phyloP scores from a whole-genome alignment of 2,329 filamentous ascomycete genomes.

The Sporothrix inflata region DNA sequence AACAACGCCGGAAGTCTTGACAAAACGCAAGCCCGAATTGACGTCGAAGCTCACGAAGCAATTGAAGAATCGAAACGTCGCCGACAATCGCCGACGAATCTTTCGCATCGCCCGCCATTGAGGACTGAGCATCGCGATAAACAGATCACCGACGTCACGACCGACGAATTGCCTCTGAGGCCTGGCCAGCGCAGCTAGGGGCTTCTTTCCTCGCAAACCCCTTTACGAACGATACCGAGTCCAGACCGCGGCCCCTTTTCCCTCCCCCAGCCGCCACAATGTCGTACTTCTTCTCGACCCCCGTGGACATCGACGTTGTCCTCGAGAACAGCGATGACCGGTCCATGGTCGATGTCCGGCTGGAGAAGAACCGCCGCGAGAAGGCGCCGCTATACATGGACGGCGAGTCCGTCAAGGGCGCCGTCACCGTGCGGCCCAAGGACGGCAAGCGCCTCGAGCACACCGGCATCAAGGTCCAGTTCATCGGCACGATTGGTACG shows the following conservation, averaged over 20 bases:
- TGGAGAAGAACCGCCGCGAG: conserved; percentile 96
- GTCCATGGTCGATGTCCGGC: conserved; percentile 94
- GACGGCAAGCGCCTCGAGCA: conserved; percentile 98
- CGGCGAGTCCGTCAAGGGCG: conserved; percentile 96
- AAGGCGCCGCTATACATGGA: conserved; percentile 98
- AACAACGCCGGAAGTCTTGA: not conserved
- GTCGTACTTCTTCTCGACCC: conserved; percentile 98
- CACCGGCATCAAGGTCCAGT: conserved; percentile 99
- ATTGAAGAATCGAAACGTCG: not conserved
- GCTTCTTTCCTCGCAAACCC: not conserved
- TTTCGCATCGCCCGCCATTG: not conserved
- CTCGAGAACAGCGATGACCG: conserved; percentile 94
- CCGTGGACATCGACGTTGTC: conserved; percentile 98
- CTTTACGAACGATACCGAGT: not conserved
- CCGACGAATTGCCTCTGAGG: not conserved
- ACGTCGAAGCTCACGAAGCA: not conserved
- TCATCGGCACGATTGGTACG: conserved; percentile 95
- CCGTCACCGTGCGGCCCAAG: conserved; percentile 92
- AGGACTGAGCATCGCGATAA: conserved; percentile 15
- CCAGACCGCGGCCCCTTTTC: not conserved
- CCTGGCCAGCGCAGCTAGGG: not conserved
- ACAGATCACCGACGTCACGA: conserved; percentile 9
- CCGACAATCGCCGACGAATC: not conserved
- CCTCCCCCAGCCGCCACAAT: conserved; percentile 53
- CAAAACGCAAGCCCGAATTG: not conserved